Percentiles rank a stretch among this genome's conserved stretches.
Conservation (phyloP, 2,329 filamentous ascomycete genomes). For the Emmonsiellopsis sp. region DNA sequence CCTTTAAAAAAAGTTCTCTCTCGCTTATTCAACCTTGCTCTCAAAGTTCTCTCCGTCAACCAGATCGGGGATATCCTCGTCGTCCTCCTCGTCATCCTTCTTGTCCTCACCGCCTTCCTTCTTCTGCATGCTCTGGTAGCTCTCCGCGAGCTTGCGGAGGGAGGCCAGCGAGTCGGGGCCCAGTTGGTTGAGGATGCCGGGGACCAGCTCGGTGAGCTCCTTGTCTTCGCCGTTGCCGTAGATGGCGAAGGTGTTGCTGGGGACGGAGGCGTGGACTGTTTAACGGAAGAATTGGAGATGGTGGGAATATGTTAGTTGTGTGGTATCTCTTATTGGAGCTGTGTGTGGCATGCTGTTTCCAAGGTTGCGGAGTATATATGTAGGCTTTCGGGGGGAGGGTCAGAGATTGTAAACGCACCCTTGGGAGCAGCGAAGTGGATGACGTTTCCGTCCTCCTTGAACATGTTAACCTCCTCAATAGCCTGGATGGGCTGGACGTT, state of each 20-base stretch:
- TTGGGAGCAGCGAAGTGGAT: conserved; percentile 98
- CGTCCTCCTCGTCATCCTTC: conserved; percentile 62
- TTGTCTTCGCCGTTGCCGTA: conserved; percentile 99
- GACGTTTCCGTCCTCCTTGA: conserved; percentile 99
- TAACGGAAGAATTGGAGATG: neutral
- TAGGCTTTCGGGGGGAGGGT: neutral
- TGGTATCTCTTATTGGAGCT: neutral
- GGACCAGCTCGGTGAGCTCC: conserved; percentile 98
- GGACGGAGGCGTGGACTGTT: conserved; percentile 89
- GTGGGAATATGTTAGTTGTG: neutral
- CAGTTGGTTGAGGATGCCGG: conserved; percentile 98
- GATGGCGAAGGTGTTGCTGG: conserved; percentile 98
- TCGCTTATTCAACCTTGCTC: conserved; percentile 80
- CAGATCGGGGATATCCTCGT: conserved; percentile 84
- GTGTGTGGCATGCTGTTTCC: neutral
- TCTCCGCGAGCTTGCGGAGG: conserved; percentile 96
- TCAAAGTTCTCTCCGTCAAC: conserved; percentile 98
- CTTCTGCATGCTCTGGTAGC: conserved; percentile 99
- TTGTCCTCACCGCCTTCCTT: conserved; percentile 67
- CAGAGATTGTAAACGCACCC: conserved; percentile 54
- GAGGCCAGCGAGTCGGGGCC: conserved; percentile 96
- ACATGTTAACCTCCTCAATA: conserved; percentile 99
- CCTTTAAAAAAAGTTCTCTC: neutral
- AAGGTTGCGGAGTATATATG: neutral
- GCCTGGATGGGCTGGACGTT: conserved; percentile 99